Conservation (phyloP, 2,329 filamentous ascomycete species). For the Sporothrix phasma region DNA sequence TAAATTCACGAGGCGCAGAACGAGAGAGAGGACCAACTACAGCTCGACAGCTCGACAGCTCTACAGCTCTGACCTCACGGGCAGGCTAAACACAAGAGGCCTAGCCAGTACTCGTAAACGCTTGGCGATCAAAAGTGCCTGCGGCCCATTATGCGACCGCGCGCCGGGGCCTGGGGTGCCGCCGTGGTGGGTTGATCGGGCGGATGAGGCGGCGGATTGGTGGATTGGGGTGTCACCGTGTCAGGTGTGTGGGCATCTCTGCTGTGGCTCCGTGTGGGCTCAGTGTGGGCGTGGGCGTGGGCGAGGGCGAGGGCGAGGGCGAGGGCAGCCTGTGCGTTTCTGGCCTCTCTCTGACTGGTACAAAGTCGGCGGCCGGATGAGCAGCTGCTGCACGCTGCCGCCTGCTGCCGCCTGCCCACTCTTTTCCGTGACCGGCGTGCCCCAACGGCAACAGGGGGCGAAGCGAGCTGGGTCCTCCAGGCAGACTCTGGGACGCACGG, state of each 20-base stretch:
- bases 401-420: conserved; percentile 8
- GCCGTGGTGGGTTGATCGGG: conserved; percentile 12
- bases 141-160: conserved; percentile 17
- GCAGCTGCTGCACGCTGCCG: background rate
- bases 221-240: background rate
- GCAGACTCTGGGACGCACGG: background rate
- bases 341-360: background rate
- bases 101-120: background rate
- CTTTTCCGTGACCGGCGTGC: conserved; percentile 13
- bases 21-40: background rate
- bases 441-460: conserved; percentile 6
- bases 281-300: background rate
- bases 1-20: background rate
- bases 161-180: conserved; percentile 1
- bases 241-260: background rate
- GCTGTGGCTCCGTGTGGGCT: too few relatives aligned
- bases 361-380: background rate
- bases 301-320: background rate
- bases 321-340: background rate
- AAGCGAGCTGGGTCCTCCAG: background rate
- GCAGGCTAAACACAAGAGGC: background rate
- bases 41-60: too few relatives aligned
- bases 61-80: background rate
- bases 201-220: conserved; percentile 13
- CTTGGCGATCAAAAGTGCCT: conserved; percentile 12